Base-by-base conservation (phyloP, 192 early-diverging fungal genomes). In the Linnemannia elongata region DNA sequence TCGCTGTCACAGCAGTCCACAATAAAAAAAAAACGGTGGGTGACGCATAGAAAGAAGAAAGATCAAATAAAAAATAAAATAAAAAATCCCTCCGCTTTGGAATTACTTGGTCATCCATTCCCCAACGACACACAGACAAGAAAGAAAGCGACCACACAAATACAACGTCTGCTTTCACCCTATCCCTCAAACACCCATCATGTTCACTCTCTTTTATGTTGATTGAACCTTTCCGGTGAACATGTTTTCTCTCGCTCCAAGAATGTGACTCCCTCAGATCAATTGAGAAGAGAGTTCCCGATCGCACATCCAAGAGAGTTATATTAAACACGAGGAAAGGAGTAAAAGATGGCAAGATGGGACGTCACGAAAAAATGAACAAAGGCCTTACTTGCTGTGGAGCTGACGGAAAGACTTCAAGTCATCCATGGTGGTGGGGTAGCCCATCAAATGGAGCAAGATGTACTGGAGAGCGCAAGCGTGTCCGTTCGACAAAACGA, bases 401-500 rank as follows among this genome's bases (percentile, higher is more conserved):
- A 96, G 76, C 89, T 97, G 96, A 85, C 97, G 94, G 92, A 99
- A 99, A 72, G 89, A 74, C 93, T 98, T 97, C 77, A 99, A 92
- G 83, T 99, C 98, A 72, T 97, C 95, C 88, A 99, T 92, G 44
- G 94, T 91, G 35, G 98, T 83, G 79, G 97, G 93, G 93, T 96
- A 98, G n/a, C 98, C 98, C 70, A 95, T 80, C 82, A 99, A 90
- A 92, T 99, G 98, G 72, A 97, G 92, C 80, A 97, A 86, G 69
- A 95, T 91, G 89, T 99, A 99, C 89, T 97, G 96, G 77, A 99
- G 91, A 24, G 94, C 97, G 85, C 98, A 98, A 45, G 88, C 98
- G 90, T 99, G 98, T 39, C 98, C 98, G 91, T 98, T 98, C 69
- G 98, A 99, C 76, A 99, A 93, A 20, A 99, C 96, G 82, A 99